A percentile compares a stretch with the other conserved stretches of the same genome.
These are phyloP conservation scores for Arabis alpina DNA, from an alignment of 345 rosid species.

Conservation along the genomic window DNA sequence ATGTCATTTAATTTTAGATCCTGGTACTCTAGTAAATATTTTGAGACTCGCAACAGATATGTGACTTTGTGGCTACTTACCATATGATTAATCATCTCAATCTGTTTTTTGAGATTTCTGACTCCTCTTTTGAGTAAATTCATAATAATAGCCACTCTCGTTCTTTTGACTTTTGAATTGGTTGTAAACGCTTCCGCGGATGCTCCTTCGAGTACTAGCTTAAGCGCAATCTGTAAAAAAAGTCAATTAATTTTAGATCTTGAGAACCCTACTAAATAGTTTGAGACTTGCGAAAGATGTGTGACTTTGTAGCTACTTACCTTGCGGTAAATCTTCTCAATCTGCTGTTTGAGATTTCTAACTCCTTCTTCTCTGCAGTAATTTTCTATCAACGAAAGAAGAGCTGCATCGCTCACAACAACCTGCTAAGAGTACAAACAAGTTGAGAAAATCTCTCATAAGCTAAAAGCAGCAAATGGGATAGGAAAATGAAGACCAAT, in stretches of 20 bases:
- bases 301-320: too few relatives aligned
- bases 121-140: too few relatives aligned
- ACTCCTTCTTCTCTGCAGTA: conserved; percentile 97
- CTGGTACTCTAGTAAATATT: too few relatives aligned
- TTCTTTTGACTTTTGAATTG: conserved; percentile 22
- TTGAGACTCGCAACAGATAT: too few relatives aligned
- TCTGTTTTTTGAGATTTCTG: too few relatives aligned
- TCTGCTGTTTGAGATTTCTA: conserved; percentile 86
- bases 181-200: conserved; percentile 34
- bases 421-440: conserved; percentile 52
- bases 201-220: conserved; percentile 71
- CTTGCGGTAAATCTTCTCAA: conserved; percentile 85
- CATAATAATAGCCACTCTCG: too few relatives aligned
- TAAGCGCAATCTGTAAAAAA: conserved; percentile 67
- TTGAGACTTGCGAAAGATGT: background rate
- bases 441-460: conserved; percentile 1
- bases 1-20: too few relatives aligned
- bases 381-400: conserved; percentile 74
- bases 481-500: background rate
- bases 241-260: background rate
- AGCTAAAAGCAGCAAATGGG: background rate
- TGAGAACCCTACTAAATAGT: background rate
- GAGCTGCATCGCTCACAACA: conserved; percentile 77
- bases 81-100: too few relatives aligned
- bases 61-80: too few relatives aligned